Percentiles rank a stretch among this genome's conserved stretches.
Evolutionary conservation across 2,329 filamentous ascomycete species (phyloP).

Genomic region (Claviceps pusilla): DNA sequence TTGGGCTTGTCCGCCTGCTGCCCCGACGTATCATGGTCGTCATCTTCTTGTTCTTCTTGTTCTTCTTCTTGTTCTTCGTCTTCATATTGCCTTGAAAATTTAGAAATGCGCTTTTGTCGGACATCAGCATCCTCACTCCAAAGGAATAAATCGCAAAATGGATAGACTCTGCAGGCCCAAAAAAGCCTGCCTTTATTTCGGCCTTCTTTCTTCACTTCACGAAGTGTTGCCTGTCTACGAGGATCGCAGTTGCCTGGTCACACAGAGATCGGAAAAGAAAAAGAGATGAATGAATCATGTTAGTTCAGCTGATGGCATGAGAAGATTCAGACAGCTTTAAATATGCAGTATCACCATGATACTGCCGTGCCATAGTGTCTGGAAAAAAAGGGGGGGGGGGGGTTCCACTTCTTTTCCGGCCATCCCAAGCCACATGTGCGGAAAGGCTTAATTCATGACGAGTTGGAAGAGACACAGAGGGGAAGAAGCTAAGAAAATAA

Average conservation of each 20-base stretch:
- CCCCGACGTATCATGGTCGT: not conserved
- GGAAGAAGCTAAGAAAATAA: not conserved
- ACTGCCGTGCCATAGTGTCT: not conserved
- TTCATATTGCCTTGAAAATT: slow-evolving; percentile 3
- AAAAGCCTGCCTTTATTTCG: slow-evolving; percentile 27
- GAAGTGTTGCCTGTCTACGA: slow-evolving; percentile 20
- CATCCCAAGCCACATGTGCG: not conserved
- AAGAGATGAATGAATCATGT: not conserved
- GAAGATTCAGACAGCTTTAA: not conserved
- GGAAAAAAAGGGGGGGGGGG: not conserved
- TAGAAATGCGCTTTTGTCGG: slow-evolving; percentile 14
- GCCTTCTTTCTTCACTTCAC: slow-evolving; percentile 23
- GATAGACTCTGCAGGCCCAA: slow-evolving; percentile 23
- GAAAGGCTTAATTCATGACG: not conserved
- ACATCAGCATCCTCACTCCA: slow-evolving; percentile 25
- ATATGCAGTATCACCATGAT: not conserved
- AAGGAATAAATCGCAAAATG: slow-evolving; percentile 29
- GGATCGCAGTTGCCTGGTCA: slow-evolving; percentile 28
- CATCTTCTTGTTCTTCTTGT: not conserved
- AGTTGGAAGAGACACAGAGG: not conserved
- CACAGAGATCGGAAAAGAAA: not conserved
- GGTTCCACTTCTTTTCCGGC: not conserved
- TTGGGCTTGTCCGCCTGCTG: slow-evolving; percentile 10
- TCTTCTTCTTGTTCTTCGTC: not conserved
- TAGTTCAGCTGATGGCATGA: not conserved